Evolutionary conservation across 2,329 filamentous ascomycete genomes (phyloP).

Genomic region (Aurifilum marmelostoma): DNA sequence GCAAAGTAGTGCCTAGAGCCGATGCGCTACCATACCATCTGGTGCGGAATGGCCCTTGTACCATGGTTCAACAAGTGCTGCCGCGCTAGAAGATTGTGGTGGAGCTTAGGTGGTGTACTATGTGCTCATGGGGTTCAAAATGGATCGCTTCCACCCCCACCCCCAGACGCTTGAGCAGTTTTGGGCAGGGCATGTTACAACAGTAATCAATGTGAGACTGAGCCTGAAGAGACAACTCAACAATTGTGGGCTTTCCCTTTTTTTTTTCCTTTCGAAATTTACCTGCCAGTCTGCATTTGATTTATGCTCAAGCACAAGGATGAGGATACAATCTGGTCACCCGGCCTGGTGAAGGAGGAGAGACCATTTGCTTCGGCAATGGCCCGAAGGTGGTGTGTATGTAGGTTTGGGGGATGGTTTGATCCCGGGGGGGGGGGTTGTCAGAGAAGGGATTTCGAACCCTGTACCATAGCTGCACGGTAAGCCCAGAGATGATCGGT

Average conservation of each 20-base stretch:
- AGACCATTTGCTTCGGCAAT: not conserved
- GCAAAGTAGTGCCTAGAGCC: not conserved
- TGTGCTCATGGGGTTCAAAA: not conserved
- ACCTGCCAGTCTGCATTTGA: not conserved
- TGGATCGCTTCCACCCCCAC: not conserved
- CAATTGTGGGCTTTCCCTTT: not conserved
- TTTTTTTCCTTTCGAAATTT: not conserved
- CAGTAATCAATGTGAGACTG: not conserved
- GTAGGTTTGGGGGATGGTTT: not conserved
- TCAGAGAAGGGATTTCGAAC: not conserved
- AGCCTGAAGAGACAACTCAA: not conserved
- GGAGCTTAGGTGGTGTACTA: not conserved
- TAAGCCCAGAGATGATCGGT: constrained; percentile 3
- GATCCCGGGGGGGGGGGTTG: not conserved
- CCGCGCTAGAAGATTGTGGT: not conserved
- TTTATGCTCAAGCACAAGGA: not conserved
- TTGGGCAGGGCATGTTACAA: not conserved
- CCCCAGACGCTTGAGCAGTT: not conserved
- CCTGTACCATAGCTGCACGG: not conserved
- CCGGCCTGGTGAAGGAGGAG: not conserved
- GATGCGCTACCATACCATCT: not conserved
- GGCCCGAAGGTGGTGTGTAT: not conserved
- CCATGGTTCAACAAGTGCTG: not conserved
- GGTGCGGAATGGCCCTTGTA: no score
- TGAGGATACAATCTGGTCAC: not conserved